Percentiles rank a stretch among this genome's conserved stretches.
Conservation (phyloP, 2,329 filamentous ascomycete species). For the Lizonia empirigonia region DNA sequence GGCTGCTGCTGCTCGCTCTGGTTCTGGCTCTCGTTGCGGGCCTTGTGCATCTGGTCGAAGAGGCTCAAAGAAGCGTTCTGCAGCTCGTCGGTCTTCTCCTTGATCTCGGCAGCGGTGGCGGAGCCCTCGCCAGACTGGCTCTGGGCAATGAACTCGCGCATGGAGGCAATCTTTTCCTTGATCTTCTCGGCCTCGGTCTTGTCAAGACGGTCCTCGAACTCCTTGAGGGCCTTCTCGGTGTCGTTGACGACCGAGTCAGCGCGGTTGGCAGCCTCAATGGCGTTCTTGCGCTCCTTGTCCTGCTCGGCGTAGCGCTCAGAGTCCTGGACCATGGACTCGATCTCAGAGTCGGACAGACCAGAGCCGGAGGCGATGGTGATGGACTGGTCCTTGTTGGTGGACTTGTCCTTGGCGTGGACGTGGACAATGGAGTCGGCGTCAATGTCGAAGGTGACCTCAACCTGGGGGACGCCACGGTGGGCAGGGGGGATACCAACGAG, state of each 20-base stretch:
- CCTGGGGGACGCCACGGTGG: slow-evolving; percentile 92
- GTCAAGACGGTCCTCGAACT: slow-evolving; percentile 94
- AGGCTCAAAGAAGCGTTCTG: slow-evolving; percentile 94
- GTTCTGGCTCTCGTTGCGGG: slow-evolving; percentile 67
- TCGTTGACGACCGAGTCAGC: slow-evolving; percentile 96
- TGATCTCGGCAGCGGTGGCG: slow-evolving; percentile 88
- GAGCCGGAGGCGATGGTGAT: slow-evolving; percentile 99
- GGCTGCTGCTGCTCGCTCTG: slow-evolving; percentile 50
- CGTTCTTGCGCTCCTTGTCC: slow-evolving; percentile 94
- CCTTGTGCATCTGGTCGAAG: slow-evolving; percentile 99
- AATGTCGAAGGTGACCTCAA: slow-evolving; percentile 99
- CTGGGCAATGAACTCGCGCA: slow-evolving; percentile 91
- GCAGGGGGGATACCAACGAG: slow-evolving; percentile 95
- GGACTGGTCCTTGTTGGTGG: slow-evolving; percentile 98
- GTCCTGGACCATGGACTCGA: slow-evolving; percentile 96
- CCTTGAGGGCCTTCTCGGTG: slow-evolving; percentile 97
- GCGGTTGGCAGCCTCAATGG: slow-evolving; percentile 96
- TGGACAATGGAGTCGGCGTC: slow-evolving; percentile 98
- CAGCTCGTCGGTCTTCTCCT: slow-evolving; percentile 98
- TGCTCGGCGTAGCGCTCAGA: slow-evolving; percentile 94
- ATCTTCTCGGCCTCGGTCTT: slow-evolving; percentile 93
- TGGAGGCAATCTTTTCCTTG: slow-evolving; percentile 85
- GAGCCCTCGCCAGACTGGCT: slow-evolving; percentile 90
- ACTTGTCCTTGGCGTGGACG: slow-evolving; percentile 98
- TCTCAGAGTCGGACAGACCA: slow-evolving; percentile 92